These are phyloP conservation scores for Saturnispora ahearnii DNA, from an alignment of 805 yeast genomes.

Conservation along the genomic window DNA sequence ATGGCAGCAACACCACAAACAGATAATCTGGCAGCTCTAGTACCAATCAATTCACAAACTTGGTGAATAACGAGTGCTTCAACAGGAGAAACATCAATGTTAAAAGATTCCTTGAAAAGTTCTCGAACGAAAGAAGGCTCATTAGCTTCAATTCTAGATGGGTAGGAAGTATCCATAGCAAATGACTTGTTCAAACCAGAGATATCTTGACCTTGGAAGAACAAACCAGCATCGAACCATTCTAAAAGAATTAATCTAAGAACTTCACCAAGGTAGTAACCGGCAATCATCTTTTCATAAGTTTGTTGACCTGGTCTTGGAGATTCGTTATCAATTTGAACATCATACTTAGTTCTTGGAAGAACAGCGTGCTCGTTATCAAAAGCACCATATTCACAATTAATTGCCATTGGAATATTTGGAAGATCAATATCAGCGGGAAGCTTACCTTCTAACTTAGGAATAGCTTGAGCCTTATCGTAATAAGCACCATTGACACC, in stretches of 20 bases:
- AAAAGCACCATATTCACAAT: constrained; percentile 97
- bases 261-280: constrained; percentile 91
- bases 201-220: constrained; percentile 66
- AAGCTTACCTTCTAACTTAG: constrained; percentile 68
- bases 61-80: constrained; percentile 81
- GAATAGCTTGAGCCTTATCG: constrained; percentile 63
- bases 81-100: constrained; percentile 55
- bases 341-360: constrained; percentile 87
- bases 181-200: constrained; percentile 52
- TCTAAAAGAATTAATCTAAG: constrained; percentile 74
- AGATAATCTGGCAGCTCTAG: constrained; percentile 85
- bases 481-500: constrained; percentile 97
- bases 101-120: constrained; percentile 50
- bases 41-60: constrained; percentile 80
- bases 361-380: constrained; percentile 78
- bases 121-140: constrained; percentile 67
- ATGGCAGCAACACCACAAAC: constrained; percentile 95
- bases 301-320: constrained; percentile 96
- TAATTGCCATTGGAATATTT: constrained; percentile 82
- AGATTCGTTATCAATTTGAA: constrained; percentile 68
- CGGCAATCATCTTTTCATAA: constrained; percentile 96
- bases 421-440: constrained; percentile 47
- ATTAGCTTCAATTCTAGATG: constrained; percentile 82
- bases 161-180: constrained; percentile 82
- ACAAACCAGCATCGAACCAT: constrained; percentile 49